Conservation (phyloP, 2,329 filamentous ascomycete species). For the Rhynchosporium graminicola region DNA sequence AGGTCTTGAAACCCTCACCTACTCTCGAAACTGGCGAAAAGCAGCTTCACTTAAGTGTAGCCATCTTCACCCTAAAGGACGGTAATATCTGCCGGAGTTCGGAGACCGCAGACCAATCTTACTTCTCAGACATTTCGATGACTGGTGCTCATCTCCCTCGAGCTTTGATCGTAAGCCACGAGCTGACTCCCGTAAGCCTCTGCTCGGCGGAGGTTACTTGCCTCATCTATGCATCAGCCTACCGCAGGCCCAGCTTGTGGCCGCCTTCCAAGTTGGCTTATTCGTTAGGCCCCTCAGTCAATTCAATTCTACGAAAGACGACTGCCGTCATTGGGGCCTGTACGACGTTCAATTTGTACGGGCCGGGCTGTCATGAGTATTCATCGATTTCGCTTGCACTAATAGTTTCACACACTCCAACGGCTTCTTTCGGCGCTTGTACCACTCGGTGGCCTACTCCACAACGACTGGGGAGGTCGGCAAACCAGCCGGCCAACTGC, state of each 20-base stretch:
- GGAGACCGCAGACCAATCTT: constrained; percentile 1
- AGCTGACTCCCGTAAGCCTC: constrained; percentile 15
- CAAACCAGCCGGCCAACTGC: constrained; percentile 21
- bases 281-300: not conserved
- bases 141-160: not conserved
- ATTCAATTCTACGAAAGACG: constrained; percentile 22
- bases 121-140: constrained; percentile 4
- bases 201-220: constrained; percentile 14
- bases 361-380: not conserved
- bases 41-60: not conserved
- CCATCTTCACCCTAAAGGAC: not conserved
- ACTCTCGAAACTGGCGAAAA: constrained; percentile 2
- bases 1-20: constrained; percentile 5
- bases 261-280: not conserved
- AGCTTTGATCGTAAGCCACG: constrained; percentile 6
- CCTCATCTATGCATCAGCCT: constrained; percentile 6
- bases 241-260: constrained; percentile 16
- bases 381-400: not conserved
- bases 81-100: constrained; percentile 2
- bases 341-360: not conserved
- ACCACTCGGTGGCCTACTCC: constrained; percentile 1
- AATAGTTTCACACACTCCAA: not conserved
- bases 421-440: constrained; percentile 21
- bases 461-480: constrained; percentile 18
- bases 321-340: constrained; percentile 27